phyloP scores from a whole-genome alignment of 2,329 filamentous ascomycete genomes.

The Penicillium olsonii region DNA sequence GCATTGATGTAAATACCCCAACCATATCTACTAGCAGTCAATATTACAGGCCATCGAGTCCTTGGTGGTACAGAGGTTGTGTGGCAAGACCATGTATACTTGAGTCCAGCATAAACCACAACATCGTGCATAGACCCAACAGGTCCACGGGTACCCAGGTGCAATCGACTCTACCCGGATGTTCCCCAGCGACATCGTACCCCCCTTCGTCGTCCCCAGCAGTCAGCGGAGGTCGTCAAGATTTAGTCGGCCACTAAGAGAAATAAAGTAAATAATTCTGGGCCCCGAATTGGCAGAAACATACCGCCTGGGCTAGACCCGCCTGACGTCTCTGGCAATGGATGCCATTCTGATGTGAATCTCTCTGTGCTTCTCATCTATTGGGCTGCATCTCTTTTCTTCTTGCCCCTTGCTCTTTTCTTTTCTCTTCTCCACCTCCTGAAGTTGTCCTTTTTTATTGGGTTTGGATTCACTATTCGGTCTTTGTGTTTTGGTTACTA shows the following conservation, averaged over 20 bases:
- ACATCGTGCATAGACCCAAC: not conserved
- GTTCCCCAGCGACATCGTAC: too few relatives aligned
- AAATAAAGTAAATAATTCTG: constrained; percentile 14
- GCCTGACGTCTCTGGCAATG: constrained; percentile 26
- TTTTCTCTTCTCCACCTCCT: constrained; percentile 12
- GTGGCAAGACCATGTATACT: constrained; percentile 8
- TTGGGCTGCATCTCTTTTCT: constrained; percentile 22
- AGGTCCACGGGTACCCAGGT: too few relatives aligned
- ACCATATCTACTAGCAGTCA: not conserved
- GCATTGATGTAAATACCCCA: not conserved
- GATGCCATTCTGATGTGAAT: constrained; percentile 24
- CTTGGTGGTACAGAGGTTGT: constrained; percentile 2
- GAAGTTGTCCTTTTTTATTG: constrained; percentile 7
- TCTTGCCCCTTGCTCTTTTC: constrained; percentile 15
- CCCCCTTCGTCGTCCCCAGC: too few relatives aligned
- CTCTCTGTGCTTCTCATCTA: constrained; percentile 20
- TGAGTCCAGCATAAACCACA: constrained; percentile 8
- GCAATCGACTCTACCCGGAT: not conserved
- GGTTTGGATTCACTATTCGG: constrained; percentile 8
- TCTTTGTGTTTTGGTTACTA: constrained; percentile 11
- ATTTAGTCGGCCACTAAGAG: constrained; percentile 9
- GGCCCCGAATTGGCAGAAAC: constrained; percentile 22
- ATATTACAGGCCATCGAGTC: not conserved
- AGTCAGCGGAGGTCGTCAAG: not conserved
- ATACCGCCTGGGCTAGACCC: constrained; percentile 26